Conservation (phyloP, 352 stramenopile species). For the Phytophthora fragariae region DNA sequence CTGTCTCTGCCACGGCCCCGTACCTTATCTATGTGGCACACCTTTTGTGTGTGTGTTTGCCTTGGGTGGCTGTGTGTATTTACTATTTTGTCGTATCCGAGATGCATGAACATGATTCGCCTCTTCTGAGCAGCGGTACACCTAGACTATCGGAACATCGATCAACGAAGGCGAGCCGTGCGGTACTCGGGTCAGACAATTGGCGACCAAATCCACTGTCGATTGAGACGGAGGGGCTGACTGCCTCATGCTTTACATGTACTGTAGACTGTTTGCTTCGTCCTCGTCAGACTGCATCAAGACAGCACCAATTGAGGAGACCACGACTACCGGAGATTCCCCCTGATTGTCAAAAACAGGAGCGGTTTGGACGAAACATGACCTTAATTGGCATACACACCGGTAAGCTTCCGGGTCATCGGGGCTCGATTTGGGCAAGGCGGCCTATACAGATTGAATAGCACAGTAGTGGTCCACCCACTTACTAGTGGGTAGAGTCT, state of each 20-base stretch:
- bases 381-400: too few species aligned
- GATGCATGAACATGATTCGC: constrained; percentile 22
- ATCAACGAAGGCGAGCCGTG: neutral
- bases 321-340: too few species aligned
- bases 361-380: too few species aligned
- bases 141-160: neutral
- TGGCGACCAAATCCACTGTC: neutral
- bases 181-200: neutral
- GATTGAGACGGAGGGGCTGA: neutral
- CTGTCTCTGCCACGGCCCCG: neutral
- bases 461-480: too few species aligned
- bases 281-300: neutral
- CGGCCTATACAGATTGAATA: too few species aligned
- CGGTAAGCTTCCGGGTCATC: too few species aligned
- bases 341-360: neutral
- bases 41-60: neutral
- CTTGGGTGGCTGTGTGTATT: neutral
- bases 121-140: constrained; percentile 3
- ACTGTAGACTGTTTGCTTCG: neutral
- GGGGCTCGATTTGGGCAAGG: too few species aligned
- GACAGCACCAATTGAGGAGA: too few species aligned
- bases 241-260: neutral
- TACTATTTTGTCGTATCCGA: constrained; percentile 1
- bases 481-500: too few species aligned
- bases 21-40: neutral